Percentiles rank a stretch among this genome's conserved stretches.
Conservation (phyloP, 1,139 yeast species). For the Williopsis jadinii region DNA sequence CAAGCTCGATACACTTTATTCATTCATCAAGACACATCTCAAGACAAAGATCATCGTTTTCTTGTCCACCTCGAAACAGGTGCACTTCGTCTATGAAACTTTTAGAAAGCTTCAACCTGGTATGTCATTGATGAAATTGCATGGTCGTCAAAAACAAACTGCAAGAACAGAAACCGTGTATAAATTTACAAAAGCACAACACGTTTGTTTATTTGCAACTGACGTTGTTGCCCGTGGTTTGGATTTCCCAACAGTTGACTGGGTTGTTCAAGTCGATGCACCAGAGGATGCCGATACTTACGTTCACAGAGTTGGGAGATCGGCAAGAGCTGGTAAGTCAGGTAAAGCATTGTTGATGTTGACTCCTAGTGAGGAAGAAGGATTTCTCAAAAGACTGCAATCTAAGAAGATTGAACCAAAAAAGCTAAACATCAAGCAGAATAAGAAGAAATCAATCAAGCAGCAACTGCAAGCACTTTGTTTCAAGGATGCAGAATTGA, state of each 20-base stretch:
- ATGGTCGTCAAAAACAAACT: slow-evolving; percentile 93
- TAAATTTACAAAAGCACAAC: slow-evolving; percentile 79
- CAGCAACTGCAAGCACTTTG: slow-evolving; percentile 85
- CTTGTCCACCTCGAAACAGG: slow-evolving; percentile 90
- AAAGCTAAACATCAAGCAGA: slow-evolving; percentile 66
- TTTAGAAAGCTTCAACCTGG: slow-evolving; percentile 95
- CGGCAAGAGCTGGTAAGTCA: slow-evolving; percentile 86
- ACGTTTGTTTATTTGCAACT: slow-evolving; percentile 88
- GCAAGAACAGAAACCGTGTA: slow-evolving; percentile 85
- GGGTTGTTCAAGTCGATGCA: slow-evolving; percentile 95
- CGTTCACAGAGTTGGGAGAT: slow-evolving; percentile 94
- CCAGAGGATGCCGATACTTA: slow-evolving; percentile 96
- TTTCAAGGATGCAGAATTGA: slow-evolving; percentile 85
- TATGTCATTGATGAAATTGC: slow-evolving; percentile 81
- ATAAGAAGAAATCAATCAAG: slow-evolving; percentile 71
- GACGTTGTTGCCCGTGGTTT: slow-evolving; percentile 97
- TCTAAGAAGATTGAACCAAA: slow-evolving; percentile 58
- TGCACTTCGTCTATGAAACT: slow-evolving; percentile 86
- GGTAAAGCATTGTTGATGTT: slow-evolving; percentile 84
- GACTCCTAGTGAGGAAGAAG: slow-evolving; percentile 77
- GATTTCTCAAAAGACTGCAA: slow-evolving; percentile 59
- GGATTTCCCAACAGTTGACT: slow-evolving; percentile 94
- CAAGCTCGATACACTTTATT: slow-evolving; percentile 80
- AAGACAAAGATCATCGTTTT: slow-evolving; percentile 83
- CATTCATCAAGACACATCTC: slow-evolving; percentile 83